phyloP scores from a whole-genome alignment of 2,329 filamentous ascomycete genomes.

The Epichloe glyceriae region DNA sequence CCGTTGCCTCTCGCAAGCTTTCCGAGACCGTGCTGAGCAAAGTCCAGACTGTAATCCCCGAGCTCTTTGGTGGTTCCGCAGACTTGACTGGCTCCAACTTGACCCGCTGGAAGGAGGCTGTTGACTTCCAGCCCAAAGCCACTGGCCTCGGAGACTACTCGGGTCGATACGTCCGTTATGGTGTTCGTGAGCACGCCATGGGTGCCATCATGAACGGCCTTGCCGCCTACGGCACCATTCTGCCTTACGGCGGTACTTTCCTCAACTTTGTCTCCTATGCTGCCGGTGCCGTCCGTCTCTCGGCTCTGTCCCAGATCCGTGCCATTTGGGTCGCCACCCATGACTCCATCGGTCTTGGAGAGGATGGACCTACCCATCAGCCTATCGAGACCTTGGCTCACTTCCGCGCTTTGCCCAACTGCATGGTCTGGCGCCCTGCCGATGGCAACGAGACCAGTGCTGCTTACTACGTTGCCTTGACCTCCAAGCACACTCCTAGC shows the following conservation, averaged over 20 bases:
- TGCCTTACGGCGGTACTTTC: constrained; percentile 94
- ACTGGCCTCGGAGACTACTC: constrained; percentile 77
- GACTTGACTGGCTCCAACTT: constrained; percentile 98
- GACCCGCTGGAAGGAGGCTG: constrained; percentile 92
- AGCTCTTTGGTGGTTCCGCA: constrained; percentile 89
- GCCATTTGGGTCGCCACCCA: constrained; percentile 94
- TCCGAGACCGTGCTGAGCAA: constrained; percentile 88
- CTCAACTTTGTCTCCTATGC: constrained; percentile 99
- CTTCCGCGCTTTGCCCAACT: constrained; percentile 97
- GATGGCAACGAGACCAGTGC: constrained; percentile 97
- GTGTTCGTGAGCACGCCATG: constrained; percentile 88
- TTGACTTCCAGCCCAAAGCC: constrained; percentile 90
- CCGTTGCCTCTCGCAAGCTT: constrained; percentile 87
- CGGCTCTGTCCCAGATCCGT: constrained; percentile 79
- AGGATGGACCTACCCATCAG: constrained; percentile 97
- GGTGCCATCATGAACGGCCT: constrained; percentile 91
- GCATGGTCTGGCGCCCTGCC: constrained; percentile 98
- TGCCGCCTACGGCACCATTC: constrained; percentile 84
- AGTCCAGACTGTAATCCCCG: constrained; percentile 70
- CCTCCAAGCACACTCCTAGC: constrained; percentile 76
- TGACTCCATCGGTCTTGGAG: constrained; percentile 97
- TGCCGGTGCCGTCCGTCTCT: constrained; percentile 87
- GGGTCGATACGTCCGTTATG: constrained; percentile 86
- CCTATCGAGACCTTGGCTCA: constrained; percentile 96
- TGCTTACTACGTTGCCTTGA: constrained; percentile 92